These are phyloP conservation scores for Boletus subparvulus DNA, from an alignment of 768 basidiomycete genomes.

Conservation along the genomic window DNA sequence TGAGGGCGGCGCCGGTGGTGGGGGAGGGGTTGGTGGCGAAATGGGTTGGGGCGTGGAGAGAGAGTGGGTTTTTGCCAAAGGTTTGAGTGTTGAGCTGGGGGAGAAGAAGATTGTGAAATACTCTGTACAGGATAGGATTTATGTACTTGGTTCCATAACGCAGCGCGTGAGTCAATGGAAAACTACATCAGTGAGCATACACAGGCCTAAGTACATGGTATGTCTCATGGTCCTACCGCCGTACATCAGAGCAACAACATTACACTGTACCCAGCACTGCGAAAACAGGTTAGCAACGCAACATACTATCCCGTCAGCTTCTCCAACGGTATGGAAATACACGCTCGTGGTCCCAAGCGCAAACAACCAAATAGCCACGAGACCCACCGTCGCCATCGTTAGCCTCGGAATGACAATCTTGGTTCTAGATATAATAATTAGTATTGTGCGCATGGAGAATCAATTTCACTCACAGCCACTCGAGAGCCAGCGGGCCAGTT, in stretches of 20 bases:
- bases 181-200: neutral
- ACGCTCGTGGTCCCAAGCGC: conserved; percentile 79
- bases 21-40: too few relatives aligned
- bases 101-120: neutral
- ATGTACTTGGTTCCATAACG: too few relatives aligned
- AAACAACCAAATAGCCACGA: conserved; percentile 68
- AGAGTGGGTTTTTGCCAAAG: conserved; percentile 34
- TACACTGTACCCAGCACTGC: conserved; percentile 37
- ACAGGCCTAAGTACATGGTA: neutral
- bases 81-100: neutral
- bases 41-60: conserved; percentile 14
- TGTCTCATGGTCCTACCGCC: neutral
- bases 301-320: conserved; percentile 72
- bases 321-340: conserved; percentile 90
- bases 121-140: neutral
- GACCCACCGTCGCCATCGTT: conserved; percentile 36
- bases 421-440: too few relatives aligned
- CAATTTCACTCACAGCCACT: too few relatives aligned
- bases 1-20: too few relatives aligned
- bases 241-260: conserved; percentile 24
- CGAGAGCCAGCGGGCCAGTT: too few relatives aligned
- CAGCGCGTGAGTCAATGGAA: too few relatives aligned
- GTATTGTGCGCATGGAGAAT: too few relatives aligned
- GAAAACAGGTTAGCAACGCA: neutral
- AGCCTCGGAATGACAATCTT: too few relatives aligned